Evolutionary conservation across 2,329 filamentous ascomycete genomes (phyloP).

Genomic region (Clonostachys solani): DNA sequence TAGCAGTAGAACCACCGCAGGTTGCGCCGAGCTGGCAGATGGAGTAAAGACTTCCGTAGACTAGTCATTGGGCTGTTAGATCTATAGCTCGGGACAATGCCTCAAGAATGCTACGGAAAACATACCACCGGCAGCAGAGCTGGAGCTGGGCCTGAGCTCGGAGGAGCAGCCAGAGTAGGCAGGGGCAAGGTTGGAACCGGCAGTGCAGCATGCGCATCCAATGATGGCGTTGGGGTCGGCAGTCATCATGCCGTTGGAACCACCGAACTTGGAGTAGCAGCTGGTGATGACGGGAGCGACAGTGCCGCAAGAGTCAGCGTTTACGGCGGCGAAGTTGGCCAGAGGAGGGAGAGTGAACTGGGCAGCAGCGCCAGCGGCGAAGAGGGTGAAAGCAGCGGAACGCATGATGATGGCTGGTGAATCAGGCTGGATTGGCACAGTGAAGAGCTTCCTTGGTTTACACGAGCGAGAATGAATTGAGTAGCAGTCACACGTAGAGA

Average conservation of each 20-base stretch:
- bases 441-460: too few relatives aligned
- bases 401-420: too few relatives aligned
- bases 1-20: not conserved
- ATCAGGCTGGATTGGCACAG: too few relatives aligned
- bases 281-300: slow-evolving; percentile 11
- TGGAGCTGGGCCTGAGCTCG: slow-evolving; percentile 10
- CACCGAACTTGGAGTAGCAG: slow-evolving; percentile 16
- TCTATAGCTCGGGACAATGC: slow-evolving; percentile 7
- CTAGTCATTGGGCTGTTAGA: slow-evolving; percentile 11
- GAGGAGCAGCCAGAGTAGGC: slow-evolving; percentile 19
- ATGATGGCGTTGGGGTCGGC: slow-evolving; percentile 13
- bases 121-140: too few relatives aligned
- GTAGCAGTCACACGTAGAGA: too few relatives aligned
- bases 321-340: slow-evolving; percentile 10
- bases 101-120: too few relatives aligned
- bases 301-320: slow-evolving; percentile 14
- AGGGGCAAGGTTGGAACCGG: slow-evolving; percentile 10
- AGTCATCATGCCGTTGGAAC: slow-evolving; percentile 11
- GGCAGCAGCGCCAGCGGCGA: slow-evolving; percentile 16
- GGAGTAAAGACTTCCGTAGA: not conserved
- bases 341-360: slow-evolving; percentile 12
- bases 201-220: slow-evolving; percentile 20
- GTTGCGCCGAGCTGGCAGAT: not conserved
- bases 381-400: slow-evolving; percentile 1
- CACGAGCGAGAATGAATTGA: too few relatives aligned